These are phyloP conservation scores for Priceomyces fermenticarens DNA, from an alignment of 805 yeast species.

Conservation along the genomic window DNA sequence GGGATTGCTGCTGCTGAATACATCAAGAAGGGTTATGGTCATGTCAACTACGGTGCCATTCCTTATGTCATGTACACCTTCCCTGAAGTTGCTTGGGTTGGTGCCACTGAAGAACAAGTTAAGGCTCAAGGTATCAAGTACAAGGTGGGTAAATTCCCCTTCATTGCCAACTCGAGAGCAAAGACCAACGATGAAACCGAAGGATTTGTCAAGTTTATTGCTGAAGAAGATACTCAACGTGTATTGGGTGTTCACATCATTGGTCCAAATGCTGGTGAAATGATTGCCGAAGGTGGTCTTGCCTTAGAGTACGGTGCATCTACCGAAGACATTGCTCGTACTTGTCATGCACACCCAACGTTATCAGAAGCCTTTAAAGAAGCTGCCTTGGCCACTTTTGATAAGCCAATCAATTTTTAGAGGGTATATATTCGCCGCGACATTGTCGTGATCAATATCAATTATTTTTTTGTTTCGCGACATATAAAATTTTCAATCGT, in stretches of 20 bases:
- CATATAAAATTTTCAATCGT: background rate
- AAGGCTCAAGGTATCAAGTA: slow-evolving; percentile 89
- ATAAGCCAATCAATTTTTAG: slow-evolving; percentile 85
- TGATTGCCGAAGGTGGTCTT: slow-evolving; percentile 98
- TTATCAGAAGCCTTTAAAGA: slow-evolving; percentile 97
- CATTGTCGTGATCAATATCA: slow-evolving; percentile 1
- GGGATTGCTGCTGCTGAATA: slow-evolving; percentile 98
- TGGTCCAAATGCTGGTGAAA: slow-evolving; percentile 99
- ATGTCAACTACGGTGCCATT: slow-evolving; percentile 95
- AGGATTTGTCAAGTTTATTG: slow-evolving; percentile 92
- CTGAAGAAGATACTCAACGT: slow-evolving; percentile 97
- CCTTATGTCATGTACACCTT: slow-evolving; percentile 99
- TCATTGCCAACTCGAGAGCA: slow-evolving; percentile 98
- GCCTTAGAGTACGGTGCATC: slow-evolving; percentile 99
- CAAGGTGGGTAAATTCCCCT: slow-evolving; percentile 97
- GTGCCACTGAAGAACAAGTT: slow-evolving; percentile 91
- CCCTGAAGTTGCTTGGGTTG: slow-evolving; percentile 99
- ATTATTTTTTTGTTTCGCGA: background rate
- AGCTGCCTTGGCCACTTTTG: slow-evolving; percentile 91
- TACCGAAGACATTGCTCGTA: slow-evolving; percentile 95
- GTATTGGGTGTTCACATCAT: slow-evolving; percentile 94
- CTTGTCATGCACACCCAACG: slow-evolving; percentile 99
- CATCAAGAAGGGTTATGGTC: slow-evolving; percentile 92
- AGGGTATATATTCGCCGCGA: background rate
- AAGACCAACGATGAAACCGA: slow-evolving; percentile 97